Evolutionary conservation across 2,329 filamentous ascomycete genomes (phyloP), one percentile per base, ranked within the genome.

Genomic region (Tolypocladium endophyticum): DNA sequence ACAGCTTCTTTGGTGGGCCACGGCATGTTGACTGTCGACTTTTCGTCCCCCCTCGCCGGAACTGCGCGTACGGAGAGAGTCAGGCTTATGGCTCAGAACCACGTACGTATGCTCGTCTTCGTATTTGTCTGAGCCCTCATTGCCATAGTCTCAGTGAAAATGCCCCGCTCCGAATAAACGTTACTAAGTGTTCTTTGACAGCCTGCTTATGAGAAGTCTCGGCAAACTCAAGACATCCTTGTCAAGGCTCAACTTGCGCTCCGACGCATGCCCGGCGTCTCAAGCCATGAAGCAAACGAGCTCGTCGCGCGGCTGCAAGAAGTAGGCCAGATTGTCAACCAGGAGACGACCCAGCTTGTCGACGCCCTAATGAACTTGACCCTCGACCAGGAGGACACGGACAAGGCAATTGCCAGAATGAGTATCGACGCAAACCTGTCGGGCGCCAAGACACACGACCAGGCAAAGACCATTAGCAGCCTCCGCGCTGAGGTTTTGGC

Each of bases 211-310:
- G 67, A 66, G 36, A 70, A 72, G 58, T 69, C 68, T 4, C 71
- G 73, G 11, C 60, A 64, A 8, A 67, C 69, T 47, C 74, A 76
- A 56, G 68, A 73, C 55, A 69, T 73, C 5, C 68, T 76, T 18
- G 69, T 71, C 63, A 73, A 72, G 61, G 67, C 74, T 3, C 73
- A 75, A 60, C 73, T 72, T 5, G 70, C 70, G 3, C 68, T 76
- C n/a, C 72, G 73, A 4, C 71, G 73, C 50, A 74, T 76, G 70
- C 72, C 74, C 8, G 73, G 73, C 12, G 69, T 76, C 45, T 71
- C 73, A 0, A 64, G 69, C 41, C 64, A 65, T 30, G 71, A 75
- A 30, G 70, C 73, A 2, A 65, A 66, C 30, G 72, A 75, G 59
- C 70, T 76, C 35, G 67, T 69, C 38, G 45, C 62, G 5, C 69